Conservation (phyloP, 225 moss, liverwort and hornwort species). For the Marchantia paleacea region DNA sequence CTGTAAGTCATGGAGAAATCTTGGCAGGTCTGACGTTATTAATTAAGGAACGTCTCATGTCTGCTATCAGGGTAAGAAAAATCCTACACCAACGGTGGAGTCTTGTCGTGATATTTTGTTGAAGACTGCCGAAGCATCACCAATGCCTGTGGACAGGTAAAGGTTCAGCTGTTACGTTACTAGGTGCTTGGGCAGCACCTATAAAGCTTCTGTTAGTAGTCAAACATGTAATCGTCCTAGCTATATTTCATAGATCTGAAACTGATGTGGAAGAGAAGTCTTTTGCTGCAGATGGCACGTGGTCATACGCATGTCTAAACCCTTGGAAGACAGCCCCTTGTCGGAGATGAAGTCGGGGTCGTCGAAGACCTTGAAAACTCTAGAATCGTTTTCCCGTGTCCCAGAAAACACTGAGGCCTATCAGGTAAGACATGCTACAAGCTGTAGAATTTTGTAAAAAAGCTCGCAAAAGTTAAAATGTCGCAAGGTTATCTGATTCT, state of each 20-base stretch:
- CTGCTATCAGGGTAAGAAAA: constrained; percentile 75
- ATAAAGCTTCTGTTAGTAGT: no score
- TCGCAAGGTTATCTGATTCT: neutral
- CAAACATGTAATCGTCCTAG: no score
- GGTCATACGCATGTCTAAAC: constrained; percentile 66
- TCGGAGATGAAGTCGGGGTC: constrained; percentile 49
- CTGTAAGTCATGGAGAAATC: neutral
- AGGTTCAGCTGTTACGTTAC: neutral
- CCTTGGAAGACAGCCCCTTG: constrained; percentile 42
- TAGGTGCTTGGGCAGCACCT: neutral
- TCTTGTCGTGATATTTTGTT: constrained; percentile 55
- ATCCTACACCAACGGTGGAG: constrained; percentile 57
- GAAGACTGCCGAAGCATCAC: constrained; percentile 53
- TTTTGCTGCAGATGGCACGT: constrained; percentile 69
- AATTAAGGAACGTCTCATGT: neutral
- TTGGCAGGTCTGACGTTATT: neutral
- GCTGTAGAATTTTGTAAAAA: no score
- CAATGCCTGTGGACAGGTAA: constrained; percentile 78
- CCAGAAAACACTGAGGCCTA: constrained; percentile 23
- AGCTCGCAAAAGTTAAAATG: neutral
- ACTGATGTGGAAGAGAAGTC: neutral
- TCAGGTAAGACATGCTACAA: constrained; percentile 36
- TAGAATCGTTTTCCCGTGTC: constrained; percentile 61
- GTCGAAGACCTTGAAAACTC: constrained; percentile 29
- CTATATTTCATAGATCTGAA: no score